These are phyloP conservation scores for Forsythia viridissima DNA, from an alignment of 257 asterid species.

Conservation along the genomic window DNA sequence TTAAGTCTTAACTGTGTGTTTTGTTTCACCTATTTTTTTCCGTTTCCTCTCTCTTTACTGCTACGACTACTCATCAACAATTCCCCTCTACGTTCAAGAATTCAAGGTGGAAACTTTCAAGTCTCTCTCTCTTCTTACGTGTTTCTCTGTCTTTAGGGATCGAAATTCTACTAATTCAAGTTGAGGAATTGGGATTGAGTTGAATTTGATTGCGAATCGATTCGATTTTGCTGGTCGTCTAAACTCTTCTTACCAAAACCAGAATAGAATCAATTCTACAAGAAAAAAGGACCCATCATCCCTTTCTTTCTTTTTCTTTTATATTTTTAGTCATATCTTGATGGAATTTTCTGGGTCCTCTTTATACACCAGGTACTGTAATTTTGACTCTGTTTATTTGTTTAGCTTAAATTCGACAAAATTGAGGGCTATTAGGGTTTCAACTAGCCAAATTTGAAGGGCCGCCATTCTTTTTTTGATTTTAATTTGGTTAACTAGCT, in stretches of 20 bases:
- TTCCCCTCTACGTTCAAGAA: slow-evolving; percentile 41
- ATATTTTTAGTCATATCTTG: slow-evolving; percentile 11
- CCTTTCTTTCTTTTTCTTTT: neutral
- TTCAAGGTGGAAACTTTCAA: slow-evolving; percentile 35
- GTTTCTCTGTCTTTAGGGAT: slow-evolving; percentile 7
- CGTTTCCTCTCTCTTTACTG: slow-evolving; percentile 12
- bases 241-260: slow-evolving; percentile 30
- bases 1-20: neutral
- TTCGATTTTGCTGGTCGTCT: slow-evolving; percentile 25
- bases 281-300: slow-evolving; percentile 32
- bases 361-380: slow-evolving; percentile 40
- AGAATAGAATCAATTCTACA: slow-evolving; percentile 34
- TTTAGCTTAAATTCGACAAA: slow-evolving; percentile 7
- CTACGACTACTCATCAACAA: slow-evolving; percentile 39
- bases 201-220: slow-evolving; percentile 26
- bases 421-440: slow-evolving; percentile 1
- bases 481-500: slow-evolving; percentile 17
- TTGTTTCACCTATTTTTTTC: neutral
- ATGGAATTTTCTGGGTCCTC: slow-evolving; percentile 45
- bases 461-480: neutral
- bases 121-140: slow-evolving; percentile 30
- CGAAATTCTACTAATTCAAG: slow-evolving; percentile 25
- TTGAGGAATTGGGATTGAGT: slow-evolving; percentile 25
- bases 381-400: slow-evolving; percentile 23
- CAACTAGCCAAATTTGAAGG: slow-evolving; percentile 18